Evolutionary conservation across 2,329 filamentous ascomycete species (phyloP).

Genomic region (Colletotrichum salicis): DNA sequence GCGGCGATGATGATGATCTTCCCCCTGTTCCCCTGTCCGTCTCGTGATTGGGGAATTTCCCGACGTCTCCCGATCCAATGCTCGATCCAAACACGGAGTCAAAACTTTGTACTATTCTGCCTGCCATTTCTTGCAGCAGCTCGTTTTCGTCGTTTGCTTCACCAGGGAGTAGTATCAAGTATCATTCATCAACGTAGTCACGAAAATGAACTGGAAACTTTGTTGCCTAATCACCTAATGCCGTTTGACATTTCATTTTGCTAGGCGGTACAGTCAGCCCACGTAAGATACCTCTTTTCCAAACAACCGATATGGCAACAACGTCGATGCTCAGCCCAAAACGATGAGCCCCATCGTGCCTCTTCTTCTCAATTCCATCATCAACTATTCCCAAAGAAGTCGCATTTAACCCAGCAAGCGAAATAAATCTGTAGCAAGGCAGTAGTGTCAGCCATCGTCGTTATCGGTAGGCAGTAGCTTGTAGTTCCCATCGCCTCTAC

Average conservation of each 20-base stretch:
- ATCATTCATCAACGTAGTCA: background rate
- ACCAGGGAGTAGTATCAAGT: background rate
- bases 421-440: background rate
- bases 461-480: background rate
- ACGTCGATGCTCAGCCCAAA: background rate
- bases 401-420: background rate
- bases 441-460: background rate
- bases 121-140: background rate
- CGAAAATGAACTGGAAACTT: background rate
- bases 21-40: background rate
- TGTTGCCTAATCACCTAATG: background rate
- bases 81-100: conserved; percentile 3
- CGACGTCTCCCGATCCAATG: conserved; percentile 2
- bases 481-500: background rate
- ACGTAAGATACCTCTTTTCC: background rate
- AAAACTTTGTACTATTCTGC: conserved; percentile 1
- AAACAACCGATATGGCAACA: background rate
- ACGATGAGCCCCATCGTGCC: background rate
- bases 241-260: background rate
- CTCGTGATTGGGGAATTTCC: conserved; percentile 4
- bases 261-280: background rate
- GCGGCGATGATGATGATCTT: background rate
- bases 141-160: background rate
- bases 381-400: background rate
- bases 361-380: background rate